Conservation (phyloP, 371 early-diverging fungal genomes). For the Ordospora pajunii region DNA sequence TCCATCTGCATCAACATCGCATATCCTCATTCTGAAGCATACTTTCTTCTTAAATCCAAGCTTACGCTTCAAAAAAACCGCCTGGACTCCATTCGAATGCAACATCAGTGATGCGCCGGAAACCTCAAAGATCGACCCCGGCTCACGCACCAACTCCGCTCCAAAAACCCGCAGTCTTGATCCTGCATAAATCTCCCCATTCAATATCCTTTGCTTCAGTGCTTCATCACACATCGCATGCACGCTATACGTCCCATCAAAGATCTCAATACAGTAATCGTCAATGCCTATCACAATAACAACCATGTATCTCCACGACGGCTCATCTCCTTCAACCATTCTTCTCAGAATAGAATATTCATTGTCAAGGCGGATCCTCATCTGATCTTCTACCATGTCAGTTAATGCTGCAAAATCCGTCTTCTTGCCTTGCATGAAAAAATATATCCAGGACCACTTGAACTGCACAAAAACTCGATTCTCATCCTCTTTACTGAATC, state of each 20-base stretch:
- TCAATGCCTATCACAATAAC: constrained; percentile 51
- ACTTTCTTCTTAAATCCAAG: constrained; percentile 50
- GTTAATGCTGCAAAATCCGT: background rate
- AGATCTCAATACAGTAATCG: constrained; percentile 35
- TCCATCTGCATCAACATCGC: constrained; percentile 28
- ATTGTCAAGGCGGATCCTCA: constrained; percentile 21
- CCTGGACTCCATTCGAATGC: constrained; percentile 18
- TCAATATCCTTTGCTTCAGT: constrained; percentile 14
- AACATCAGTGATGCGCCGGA: background rate
- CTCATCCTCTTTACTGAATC: constrained; percentile 27
- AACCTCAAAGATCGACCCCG: constrained; percentile 23
- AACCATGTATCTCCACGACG: constrained; percentile 55
- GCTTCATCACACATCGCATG: constrained; percentile 16
- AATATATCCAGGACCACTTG: constrained; percentile 54
- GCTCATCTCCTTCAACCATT: constrained; percentile 57
- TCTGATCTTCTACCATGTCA: constrained; percentile 23
- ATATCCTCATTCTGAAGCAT: constrained; percentile 33
- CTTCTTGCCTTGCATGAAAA: background rate
- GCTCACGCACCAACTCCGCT: constrained; percentile 25
- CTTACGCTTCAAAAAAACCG: background rate
- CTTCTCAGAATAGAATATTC: constrained; percentile 54
- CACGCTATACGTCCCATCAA: constrained; percentile 53
- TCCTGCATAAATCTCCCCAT: constrained; percentile 24
- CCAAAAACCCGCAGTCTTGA: constrained; percentile 48
- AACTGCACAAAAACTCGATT: constrained; percentile 42